Base-by-base conservation (phyloP, 1,284 basidiomycete genomes). In the Stereum hirsutum region DNA sequence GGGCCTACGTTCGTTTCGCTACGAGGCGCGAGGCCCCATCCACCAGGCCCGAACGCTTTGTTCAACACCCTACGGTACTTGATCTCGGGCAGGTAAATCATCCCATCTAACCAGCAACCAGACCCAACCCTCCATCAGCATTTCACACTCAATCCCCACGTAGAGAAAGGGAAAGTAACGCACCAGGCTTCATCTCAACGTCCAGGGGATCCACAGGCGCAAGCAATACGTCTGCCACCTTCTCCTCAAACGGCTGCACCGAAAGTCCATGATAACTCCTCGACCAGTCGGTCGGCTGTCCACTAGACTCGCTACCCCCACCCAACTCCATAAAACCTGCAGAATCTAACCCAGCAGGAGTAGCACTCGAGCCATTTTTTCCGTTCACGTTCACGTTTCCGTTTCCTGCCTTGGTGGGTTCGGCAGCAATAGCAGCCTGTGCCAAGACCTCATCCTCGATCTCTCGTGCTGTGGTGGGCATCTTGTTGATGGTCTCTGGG, bases 31-130 rank as follows among this genome's bases (percentile, higher is more conserved):
- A 98, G 75, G 15, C 95, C 95, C 95, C 95, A 98, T 3, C 86
- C 94, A 11, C 95, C 95, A 5, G 95, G 95, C 7, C 95, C 95
- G 56, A 99, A 98, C 0, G 95, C 92, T 50, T 74, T 80, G 70
- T 98, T 98, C 36, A 98, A 65, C 30, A 93, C 85, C 12, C 95
- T 78, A n/a, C 95, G 78, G 59, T 98, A 99, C 62, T 98, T 96
- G 60, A 98, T 99, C 62, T 98, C 95, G 20, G 95, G 95, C 8
- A 99, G 79, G 65, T 97, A 99, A 24, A 98, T 69, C 26, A 99
- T 71, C 2, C 95, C 95, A 54, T 98, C 95, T 92, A 54, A n/a
- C n/a, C n/a, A n/a, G n/a, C n/a, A n/a, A n/a, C n/a, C n/a, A n/a
- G n/a, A n/a, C n/a, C n/a, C n/a, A n/a, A n/a, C n/a, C n/a, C n/a